These are phyloP conservation scores for Lepidium campestre DNA, from an alignment of 441 rosid species.

Conservation along the genomic window DNA sequence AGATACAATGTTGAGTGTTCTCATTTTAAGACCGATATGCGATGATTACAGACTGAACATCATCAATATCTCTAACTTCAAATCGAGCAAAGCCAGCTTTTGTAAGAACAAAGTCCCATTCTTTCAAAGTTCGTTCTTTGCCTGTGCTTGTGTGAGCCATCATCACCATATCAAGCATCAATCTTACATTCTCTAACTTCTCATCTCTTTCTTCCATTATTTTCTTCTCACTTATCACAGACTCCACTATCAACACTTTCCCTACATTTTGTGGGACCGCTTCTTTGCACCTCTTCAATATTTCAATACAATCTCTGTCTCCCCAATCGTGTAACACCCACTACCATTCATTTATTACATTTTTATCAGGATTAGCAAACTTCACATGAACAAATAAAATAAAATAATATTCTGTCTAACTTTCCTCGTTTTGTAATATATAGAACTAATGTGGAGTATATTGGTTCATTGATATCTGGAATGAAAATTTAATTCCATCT, in stretches of 20 bases:
- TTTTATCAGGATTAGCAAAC: no score
- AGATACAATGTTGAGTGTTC: background rate
- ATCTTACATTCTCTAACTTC: constrained; percentile 34
- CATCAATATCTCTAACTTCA: constrained; percentile 34
- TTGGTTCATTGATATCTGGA: background rate
- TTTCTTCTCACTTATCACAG: constrained; percentile 35
- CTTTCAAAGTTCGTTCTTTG: constrained; percentile 56
- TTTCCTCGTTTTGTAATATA: background rate
- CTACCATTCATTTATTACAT: constrained; percentile 25
- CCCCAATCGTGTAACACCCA: constrained; percentile 74
- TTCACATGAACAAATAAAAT: no score
- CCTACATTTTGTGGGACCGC: constrained; percentile 42
- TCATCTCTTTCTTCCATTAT: constrained; percentile 26
- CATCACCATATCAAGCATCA: constrained; percentile 66
- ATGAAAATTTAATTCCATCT: no score
- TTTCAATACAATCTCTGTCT: constrained; percentile 57
- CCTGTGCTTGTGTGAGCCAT: constrained; percentile 61
- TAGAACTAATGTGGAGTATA: background rate
- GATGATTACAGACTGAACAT: constrained; percentile 42
- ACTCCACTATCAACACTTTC: constrained; percentile 59
- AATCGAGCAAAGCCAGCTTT: constrained; percentile 53
- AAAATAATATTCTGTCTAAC: background rate
- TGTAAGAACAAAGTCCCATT: constrained; percentile 52
- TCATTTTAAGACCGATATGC: constrained; percentile 35
- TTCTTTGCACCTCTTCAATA: constrained; percentile 57